phyloP scores from a whole-genome alignment of 768 basidiomycete genomes.

The Lactarius akahatsu region DNA sequence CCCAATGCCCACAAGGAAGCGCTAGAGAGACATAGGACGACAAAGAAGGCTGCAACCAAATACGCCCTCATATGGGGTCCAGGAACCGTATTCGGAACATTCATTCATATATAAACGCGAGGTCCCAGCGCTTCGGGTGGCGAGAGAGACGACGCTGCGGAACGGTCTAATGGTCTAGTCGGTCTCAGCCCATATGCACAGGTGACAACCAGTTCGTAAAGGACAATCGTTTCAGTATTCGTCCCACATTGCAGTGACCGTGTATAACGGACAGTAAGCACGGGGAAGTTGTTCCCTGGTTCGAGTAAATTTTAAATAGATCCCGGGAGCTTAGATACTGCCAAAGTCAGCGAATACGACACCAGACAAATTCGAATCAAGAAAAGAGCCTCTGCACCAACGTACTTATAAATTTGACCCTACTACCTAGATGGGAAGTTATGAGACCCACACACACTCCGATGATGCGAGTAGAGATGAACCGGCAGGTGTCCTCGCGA shows the following conservation, averaged over 20 bases:
- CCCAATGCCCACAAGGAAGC: constrained; percentile 2
- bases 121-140: not conserved
- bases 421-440: not conserved
- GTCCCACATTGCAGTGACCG: not conserved
- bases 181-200: not conserved
- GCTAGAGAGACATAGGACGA: not conserved
- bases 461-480: not conserved
- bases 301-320: not conserved
- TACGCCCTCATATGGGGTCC: not conserved
- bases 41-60: constrained; percentile 10
- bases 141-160: not conserved
- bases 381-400: not conserved
- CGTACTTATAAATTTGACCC: not conserved
- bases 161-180: not conserved
- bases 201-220: not conserved
- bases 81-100: not conserved
- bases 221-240: not conserved
- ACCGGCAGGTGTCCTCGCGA: not conserved
- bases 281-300: not conserved
- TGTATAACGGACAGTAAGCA: not conserved
- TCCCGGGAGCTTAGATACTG: not conserved
- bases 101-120: not conserved
- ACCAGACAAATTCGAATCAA: not conserved
- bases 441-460: not conserved
- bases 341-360: not conserved